Evolutionary conservation across 768 basidiomycete genomes (phyloP), one percentile per base, ranked within the genome.

Genomic region (Thelephora aurantiotincta): DNA sequence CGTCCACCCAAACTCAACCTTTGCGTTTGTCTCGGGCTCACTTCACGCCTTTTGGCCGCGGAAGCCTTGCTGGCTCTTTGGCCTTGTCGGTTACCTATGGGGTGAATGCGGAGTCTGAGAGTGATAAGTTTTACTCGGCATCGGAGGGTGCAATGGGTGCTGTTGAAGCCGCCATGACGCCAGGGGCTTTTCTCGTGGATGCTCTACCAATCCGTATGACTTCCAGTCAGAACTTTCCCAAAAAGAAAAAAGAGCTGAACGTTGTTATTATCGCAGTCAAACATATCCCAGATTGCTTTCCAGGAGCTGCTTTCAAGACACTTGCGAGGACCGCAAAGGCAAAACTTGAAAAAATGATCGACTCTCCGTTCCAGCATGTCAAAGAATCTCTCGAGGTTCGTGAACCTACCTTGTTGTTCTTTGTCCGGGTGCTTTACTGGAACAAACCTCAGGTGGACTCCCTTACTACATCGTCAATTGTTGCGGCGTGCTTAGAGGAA

Each of bases 401-500:
- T 42, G 14, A 37, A n/a, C n/a, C n/a, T n/a, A 13, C 14, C 19
- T 3, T 37, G 5, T 37, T 19, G 14, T 13, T 3, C 36, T 14
- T 14, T 5, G 36, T 37, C 14, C 36, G 5, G 19, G n/a, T n/a
- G n/a, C n/a, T n/a, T n/a, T n/a, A n/a, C n/a, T n/a, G n/a, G n/a
- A n/a, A n/a, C n/a, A n/a, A 2, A 2, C 14, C 19, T 13, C 2
- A 37, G 36, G 36, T 14, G 36, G 19, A 37, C 14, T 13, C 14
- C 5, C 14, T 37, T 13, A 13, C 14, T 5, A 37, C 14, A 2
- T 19, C 14, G 19, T 37, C 36, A 37, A 19, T 37, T 5, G 19
- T 19, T 13, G 67, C 68, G 1, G 77, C 72, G 7, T 63, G 83
- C 16, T 65, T n/a, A n/a, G n/a, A n/a, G n/a, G n/a, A n/a, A n/a